These are phyloP conservation scores for Hyaloscypha hepaticicola DNA, from an alignment of 495 filamentous ascomycete genomes.

Conservation along the genomic window DNA sequence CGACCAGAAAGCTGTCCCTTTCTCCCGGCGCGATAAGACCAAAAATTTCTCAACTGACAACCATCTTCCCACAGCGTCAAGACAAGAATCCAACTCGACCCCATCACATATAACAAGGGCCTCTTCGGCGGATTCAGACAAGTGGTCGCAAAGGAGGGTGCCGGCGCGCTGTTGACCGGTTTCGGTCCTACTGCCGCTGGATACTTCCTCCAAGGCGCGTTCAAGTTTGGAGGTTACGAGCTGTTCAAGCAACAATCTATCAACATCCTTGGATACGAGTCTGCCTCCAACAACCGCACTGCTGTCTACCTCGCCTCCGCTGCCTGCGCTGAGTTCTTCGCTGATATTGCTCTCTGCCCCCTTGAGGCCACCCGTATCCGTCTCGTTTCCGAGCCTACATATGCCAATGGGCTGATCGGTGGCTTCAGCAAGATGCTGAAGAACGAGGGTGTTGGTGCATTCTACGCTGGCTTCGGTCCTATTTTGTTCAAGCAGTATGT, in stretches of 20 bases:
- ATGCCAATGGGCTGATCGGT: slow-evolving; percentile 75
- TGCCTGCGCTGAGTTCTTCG: slow-evolving; percentile 86
- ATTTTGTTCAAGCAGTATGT: slow-evolving; percentile 96
- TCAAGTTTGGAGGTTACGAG: slow-evolving; percentile 96
- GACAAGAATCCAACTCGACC: slow-evolving; percentile 93
- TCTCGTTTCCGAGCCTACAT: slow-evolving; percentile 88
- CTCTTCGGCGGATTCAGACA: slow-evolving; percentile 84
- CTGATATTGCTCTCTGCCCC: slow-evolving; percentile 90
- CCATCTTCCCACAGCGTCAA: slow-evolving; percentile 65
- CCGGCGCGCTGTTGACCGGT: slow-evolving; percentile 84
- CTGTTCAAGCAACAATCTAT: slow-evolving; percentile 94
- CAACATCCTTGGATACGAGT: slow-evolving; percentile 77
- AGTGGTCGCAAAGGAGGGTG: slow-evolving; percentile 81
- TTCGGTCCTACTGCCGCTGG: slow-evolving; percentile 84
- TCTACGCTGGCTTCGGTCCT: slow-evolving; percentile 93
- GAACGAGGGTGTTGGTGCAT: slow-evolving; percentile 81
- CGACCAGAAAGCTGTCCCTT: slow-evolving; percentile 2
- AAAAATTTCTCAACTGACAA: slow-evolving; percentile 16
- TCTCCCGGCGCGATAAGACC: slow-evolving; percentile 20
- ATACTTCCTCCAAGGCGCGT: slow-evolving; percentile 92
- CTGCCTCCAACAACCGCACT: slow-evolving; percentile 80
- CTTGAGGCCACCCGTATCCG: slow-evolving; percentile 94
- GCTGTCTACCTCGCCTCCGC: slow-evolving; percentile 86
- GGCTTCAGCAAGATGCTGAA: slow-evolving; percentile 85
- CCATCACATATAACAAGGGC: slow-evolving; percentile 83